phyloP scores from a whole-genome alignment of 75 land plant genomes.

The Picea sitchensis region DNA sequence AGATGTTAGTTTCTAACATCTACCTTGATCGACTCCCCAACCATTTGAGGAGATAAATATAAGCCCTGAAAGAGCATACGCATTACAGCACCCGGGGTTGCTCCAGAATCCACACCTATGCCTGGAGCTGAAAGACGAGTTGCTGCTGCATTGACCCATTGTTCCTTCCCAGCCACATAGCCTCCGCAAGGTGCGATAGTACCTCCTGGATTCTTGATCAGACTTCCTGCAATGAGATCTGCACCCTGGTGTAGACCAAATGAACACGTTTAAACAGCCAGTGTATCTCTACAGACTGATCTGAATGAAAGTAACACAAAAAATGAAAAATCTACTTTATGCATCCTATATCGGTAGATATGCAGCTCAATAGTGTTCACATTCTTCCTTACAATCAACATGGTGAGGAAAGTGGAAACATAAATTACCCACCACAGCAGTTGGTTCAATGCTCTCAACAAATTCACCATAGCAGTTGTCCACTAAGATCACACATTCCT shows the following conservation, averaged over 20 bases:
- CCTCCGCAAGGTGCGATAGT: constrained; percentile 98
- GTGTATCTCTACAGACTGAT: background rate
- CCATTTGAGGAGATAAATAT: constrained; percentile 94
- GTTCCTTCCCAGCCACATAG: constrained; percentile 79
- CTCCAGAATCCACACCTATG: constrained; percentile 80
- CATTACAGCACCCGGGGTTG: constrained; percentile 85
- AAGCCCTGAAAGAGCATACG: constrained; percentile 85
- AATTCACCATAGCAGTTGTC: constrained; percentile 99
- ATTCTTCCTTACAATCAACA: background rate
- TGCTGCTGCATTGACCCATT: constrained; percentile 86
- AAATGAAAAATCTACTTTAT: background rate
- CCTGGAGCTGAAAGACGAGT: constrained; percentile 96
- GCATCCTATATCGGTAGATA: background rate
- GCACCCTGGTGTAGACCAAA: constrained; percentile 63
- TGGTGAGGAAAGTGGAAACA: background rate
- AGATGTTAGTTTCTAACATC: background rate
- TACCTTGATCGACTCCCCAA: constrained; percentile 96
- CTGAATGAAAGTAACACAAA: background rate
- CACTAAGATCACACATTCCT: constrained; percentile 88
- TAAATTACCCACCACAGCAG: constrained; percentile 76
- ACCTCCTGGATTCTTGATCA: constrained; percentile 97
- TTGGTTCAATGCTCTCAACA: constrained; percentile 79
- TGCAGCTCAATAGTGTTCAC: background rate
- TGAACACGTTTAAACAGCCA: background rate
- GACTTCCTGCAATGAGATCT: constrained; percentile 95